A percentile compares a stretch with the other conserved stretches of the same genome.
These are phyloP conservation scores for Cercospora berteroae DNA, from an alignment of 2,329 filamentous ascomycete species.

Conservation along the genomic window DNA sequence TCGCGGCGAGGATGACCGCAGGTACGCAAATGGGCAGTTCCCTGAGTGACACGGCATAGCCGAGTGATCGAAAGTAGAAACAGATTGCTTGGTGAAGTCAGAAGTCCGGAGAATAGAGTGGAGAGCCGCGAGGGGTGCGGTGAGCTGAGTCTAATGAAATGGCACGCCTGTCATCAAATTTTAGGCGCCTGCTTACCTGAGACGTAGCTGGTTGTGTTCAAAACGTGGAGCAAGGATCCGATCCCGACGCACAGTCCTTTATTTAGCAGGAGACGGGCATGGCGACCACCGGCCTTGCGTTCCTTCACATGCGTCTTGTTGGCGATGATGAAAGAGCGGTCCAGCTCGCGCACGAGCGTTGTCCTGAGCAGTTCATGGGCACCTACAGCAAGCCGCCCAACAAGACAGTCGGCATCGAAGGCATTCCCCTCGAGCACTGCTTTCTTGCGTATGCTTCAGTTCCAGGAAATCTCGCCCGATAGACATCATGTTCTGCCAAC, in stretches of 20 bases:
- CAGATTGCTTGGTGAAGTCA: constrained; percentile 6
- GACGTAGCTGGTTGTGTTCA: neutral
- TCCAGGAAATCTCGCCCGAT: neutral
- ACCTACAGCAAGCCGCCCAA: neutral
- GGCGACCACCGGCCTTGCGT: neutral
- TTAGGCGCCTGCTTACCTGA: constrained; percentile 3
- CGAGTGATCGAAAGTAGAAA: constrained; percentile 13
- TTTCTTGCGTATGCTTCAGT: neutral
- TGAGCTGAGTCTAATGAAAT: neutral
- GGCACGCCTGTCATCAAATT: constrained; percentile 7
- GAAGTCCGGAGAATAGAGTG: constrained; percentile 8
- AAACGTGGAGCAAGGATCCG: constrained; percentile 1
- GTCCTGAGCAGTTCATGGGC: neutral
- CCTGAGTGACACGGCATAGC: constrained; percentile 9
- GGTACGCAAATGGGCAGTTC: constrained; percentile 5
- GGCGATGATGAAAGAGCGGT: neutral
- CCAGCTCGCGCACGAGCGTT: neutral
- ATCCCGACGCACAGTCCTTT: neutral
- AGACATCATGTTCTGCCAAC: neutral
- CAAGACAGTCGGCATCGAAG: neutral
- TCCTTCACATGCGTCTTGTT: neutral
- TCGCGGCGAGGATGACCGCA: constrained; percentile 4
- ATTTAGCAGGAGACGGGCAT: constrained; percentile 4
- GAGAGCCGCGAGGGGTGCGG: constrained; percentile 5
- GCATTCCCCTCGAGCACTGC: neutral